These are phyloP conservation scores for Cochlearia excelsa DNA, from an alignment of 345 rosid species.

Conservation along the genomic window DNA sequence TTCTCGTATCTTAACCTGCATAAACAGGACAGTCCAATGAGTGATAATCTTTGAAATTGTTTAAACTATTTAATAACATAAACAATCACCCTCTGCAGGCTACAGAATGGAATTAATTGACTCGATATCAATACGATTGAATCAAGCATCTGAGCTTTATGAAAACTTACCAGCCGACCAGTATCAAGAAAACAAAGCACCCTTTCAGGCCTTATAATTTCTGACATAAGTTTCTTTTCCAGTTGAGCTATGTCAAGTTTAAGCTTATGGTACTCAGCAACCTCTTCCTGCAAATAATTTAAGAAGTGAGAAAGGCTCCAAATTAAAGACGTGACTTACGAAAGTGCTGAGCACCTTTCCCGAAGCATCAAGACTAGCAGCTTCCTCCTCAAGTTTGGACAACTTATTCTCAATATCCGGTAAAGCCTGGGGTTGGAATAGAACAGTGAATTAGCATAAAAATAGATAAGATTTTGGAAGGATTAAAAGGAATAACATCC, in stretches of 20 bases:
- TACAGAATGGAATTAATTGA: constrained; percentile 3
- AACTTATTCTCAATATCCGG: constrained; percentile 87
- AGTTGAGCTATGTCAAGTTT: constrained; percentile 75
- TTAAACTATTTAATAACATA: constrained; percentile 5
- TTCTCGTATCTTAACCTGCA: constrained; percentile 87
- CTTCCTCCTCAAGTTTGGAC: constrained; percentile 87
- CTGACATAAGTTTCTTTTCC: constrained; percentile 92
- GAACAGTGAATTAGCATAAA: constrained; percentile 19
- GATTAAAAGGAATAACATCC: constrained; percentile 2
- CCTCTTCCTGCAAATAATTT: constrained; percentile 56
- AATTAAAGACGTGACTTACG: constrained; percentile 12
- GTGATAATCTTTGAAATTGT: too few relatives aligned
- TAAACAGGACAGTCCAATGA: too few relatives aligned
- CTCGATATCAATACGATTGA: constrained; percentile 2
- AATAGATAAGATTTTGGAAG: neutral
- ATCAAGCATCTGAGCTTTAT: constrained; percentile 23
- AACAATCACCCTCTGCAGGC: constrained; percentile 20
- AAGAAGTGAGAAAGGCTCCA: constrained; percentile 24
- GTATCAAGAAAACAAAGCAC: constrained; percentile 81
- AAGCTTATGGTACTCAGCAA: constrained; percentile 84
- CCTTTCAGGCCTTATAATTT: constrained; percentile 95
- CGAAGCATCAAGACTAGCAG: constrained; percentile 75
- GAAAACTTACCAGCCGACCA: constrained; percentile 79
- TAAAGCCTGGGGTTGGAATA: constrained; percentile 52
- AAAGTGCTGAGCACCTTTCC: constrained; percentile 64